Evolutionary conservation across 768 basidiomycete genomes (phyloP), one percentile per base, ranked within the genome.

Genomic region (Pholiota microspora): DNA sequence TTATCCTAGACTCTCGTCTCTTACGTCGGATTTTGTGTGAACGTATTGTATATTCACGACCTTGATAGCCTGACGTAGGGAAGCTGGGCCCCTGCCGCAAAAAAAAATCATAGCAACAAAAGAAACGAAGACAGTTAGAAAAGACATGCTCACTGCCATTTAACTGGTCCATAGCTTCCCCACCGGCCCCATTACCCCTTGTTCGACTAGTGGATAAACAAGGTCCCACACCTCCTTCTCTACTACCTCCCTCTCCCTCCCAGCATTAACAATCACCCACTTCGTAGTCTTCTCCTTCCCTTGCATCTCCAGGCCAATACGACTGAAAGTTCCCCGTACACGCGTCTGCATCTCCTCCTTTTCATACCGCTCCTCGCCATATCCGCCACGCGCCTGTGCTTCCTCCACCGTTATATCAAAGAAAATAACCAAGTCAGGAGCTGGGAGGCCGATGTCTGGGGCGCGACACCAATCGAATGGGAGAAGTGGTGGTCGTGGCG

Each of bases 361-460:
- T 74, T 97, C 94, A 59, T 95, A 96, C 35, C 93, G 77, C 71
- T 96, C 94, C 50, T 82, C 80, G 3, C 94, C 94, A 61, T 89
- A 97, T 0, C 89, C 91, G 0, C 86, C 89, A 12, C 96, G 81
- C 40, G 68, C 64, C 35, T 77, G 76, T 0, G 93, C 91, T 10
- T 77, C 71, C 35, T 85, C 84, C 0, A 92, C 86, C 0, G 84
- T 71, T 56, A 98, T 79, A 60, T 94, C 85, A 55, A 99, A 84
- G 75, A 96, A 97, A 40, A 98, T 62, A 0, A 87, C 86, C 34
- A 96, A 69, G 67, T 98, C 97, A 0, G 96, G 96, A 0, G 87
- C 79, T 8, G 95, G 97, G 15, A 99, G 85, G 7, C 83, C 81
- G n/a, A 85, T 72, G 60, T 99, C 96, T 4, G 95, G 94, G 1